These are phyloP conservation scores for Cryomyces minteri DNA, from an alignment of 495 filamentous ascomycete genomes.

Conservation along the genomic window DNA sequence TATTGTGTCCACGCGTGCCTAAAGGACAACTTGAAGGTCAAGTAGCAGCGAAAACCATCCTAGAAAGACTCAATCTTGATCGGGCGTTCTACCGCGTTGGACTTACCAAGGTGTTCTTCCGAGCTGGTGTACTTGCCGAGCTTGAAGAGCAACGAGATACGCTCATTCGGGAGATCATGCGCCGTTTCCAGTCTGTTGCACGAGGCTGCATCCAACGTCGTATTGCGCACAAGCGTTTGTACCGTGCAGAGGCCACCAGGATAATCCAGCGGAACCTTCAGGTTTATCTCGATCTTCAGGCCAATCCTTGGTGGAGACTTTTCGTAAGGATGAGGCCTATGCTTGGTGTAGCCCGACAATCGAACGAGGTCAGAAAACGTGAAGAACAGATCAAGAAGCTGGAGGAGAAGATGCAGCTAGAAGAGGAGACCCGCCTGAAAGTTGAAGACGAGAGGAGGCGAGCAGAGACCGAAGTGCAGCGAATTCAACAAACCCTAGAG, in stretches of 20 bases:
- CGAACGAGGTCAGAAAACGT: constrained; percentile 78
- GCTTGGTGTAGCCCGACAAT: constrained; percentile 74
- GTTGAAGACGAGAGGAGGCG: constrained; percentile 86
- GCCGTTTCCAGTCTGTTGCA: constrained; percentile 80
- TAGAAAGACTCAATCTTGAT: constrained; percentile 78
- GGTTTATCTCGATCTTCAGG: constrained; percentile 69
- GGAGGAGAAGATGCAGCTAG: constrained; percentile 63
- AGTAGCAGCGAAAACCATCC: constrained; percentile 63
- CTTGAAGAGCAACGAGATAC: constrained; percentile 88
- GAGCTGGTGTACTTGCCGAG: constrained; percentile 89
- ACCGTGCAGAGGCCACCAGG: constrained; percentile 81
- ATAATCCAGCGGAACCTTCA: constrained; percentile 92
- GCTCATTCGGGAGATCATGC: constrained; percentile 81
- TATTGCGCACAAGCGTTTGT: constrained; percentile 78
- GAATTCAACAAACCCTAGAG: constrained; percentile 81
- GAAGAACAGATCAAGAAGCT: constrained; percentile 85
- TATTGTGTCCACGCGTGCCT: constrained; percentile 79
- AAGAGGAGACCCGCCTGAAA: constrained; percentile 53
- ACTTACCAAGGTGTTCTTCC: constrained; percentile 94
- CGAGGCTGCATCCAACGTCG: constrained; percentile 77
- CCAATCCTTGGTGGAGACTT: constrained; percentile 92
- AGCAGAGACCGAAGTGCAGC: constrained; percentile 68
- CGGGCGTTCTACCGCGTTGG: constrained; percentile 78
- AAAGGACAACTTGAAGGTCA: constrained; percentile 87
- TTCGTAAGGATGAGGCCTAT: constrained; percentile 93